Percentiles rank a stretch among this genome's conserved stretches.
Conservation (phyloP, 1,139 yeast genomes). For the Candida pseudocylindracea region DNA sequence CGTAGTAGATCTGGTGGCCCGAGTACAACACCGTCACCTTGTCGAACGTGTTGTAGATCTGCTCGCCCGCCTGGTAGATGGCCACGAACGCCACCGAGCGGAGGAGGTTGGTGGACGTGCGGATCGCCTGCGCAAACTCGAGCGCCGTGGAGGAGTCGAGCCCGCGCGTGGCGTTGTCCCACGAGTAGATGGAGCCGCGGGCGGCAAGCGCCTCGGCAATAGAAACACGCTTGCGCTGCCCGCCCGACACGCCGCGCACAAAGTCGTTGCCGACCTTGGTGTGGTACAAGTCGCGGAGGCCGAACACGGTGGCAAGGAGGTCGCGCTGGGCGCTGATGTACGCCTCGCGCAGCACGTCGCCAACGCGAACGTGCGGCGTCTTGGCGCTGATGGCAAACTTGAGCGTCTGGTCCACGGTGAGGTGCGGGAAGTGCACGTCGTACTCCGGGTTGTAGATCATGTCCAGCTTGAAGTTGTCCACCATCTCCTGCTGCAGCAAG, state of each 20-base stretch:
- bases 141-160: slow-evolving; percentile 55
- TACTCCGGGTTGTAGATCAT: slow-evolving; percentile 38
- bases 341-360: slow-evolving; percentile 21
- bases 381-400: slow-evolving; percentile 36
- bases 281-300: slow-evolving; percentile 28
- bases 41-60: slow-evolving; percentile 37
- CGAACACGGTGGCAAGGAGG: slow-evolving; percentile 29
- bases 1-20: slow-evolving; percentile 38
- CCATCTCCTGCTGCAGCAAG: slow-evolving; percentile 22
- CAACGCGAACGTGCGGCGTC: slow-evolving; percentile 32
- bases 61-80: slow-evolving; percentile 47
- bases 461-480: slow-evolving; percentile 22
- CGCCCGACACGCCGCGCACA: slow-evolving; percentile 44
- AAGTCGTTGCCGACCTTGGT: slow-evolving; percentile 41
- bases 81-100: slow-evolving; percentile 36
- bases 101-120: slow-evolving; percentile 33
- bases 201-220: slow-evolving; percentile 40
- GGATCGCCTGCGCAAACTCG: slow-evolving; percentile 37
- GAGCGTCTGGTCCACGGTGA: slow-evolving; percentile 40
- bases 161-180: slow-evolving; percentile 68
- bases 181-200: slow-evolving; percentile 33
- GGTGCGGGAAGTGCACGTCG: slow-evolving; percentile 40
- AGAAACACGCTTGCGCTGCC: slow-evolving; percentile 41
- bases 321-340: slow-evolving; percentile 25
- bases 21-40: slow-evolving; percentile 37